Evolutionary conservation across 2,329 filamentous ascomycete species (phyloP), one percentile per base, ranked within the genome.

Genomic region (Diaporthe eres): DNA sequence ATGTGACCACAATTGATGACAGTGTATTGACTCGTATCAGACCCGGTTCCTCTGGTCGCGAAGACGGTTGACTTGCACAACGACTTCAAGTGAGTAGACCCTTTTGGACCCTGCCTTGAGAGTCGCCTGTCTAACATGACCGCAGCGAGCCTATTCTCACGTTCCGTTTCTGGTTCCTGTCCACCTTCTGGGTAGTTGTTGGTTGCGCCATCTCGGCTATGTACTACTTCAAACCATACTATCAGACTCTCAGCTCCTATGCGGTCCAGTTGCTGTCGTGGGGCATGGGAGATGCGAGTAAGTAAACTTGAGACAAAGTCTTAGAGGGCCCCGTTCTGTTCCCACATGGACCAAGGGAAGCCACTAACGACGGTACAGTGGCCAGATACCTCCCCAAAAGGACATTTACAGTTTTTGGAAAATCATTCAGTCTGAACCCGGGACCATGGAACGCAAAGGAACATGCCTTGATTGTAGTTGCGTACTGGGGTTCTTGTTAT

Each of bases 151-250:
- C 81, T 0, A 82, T 83, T 44, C 78, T 83, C n/a, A 83, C 82
- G 6, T 83, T 83, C 39, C 80, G 81, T 25, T 83, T 82, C 76
- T 83, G 79, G 76, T 55, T 82, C 31, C 77, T 82, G 12, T 78
- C 81, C 13, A 82, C 81, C 8, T 82, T 83, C 44, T 83, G 82
- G 81, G 81, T 82, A 9, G 67, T 81, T 1, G 68, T 79, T 53
- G 82, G 82, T 47, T 81, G 79, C 49, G 80, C 78, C 37, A 79
- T 83, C 22, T 80, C 81, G 17, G 79, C 81, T 28, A 80, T 83
- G 68, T 83, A 83, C 75, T 82, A 81, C 75, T 83, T 82, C 76
- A 83, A 83, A 75, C 81, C 81, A 1, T 83, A 83, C 72, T 71
- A 28, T 34, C 77, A 77, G 53, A 79, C 68, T 7, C 78, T 83